Base-by-base conservation (phyloP, 2,329 filamentous ascomycete species). In the Ophiostoma himal-ulmi region DNA sequence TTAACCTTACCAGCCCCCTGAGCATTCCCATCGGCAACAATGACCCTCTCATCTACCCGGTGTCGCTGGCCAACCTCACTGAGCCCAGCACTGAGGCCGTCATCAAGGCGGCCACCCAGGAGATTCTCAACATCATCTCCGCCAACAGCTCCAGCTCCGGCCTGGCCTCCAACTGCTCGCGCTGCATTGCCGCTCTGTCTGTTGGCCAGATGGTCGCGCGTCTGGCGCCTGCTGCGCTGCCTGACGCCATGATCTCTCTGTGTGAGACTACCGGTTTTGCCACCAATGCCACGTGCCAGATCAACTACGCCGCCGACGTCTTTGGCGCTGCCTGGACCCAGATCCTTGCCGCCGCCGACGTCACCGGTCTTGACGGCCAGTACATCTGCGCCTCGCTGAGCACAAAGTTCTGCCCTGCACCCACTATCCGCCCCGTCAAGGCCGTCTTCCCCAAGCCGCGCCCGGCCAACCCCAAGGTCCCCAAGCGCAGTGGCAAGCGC, bases 241-340 rank as follows among this genome's bases (percentile, higher is more conserved):
- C 86, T 0, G 80, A 80, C 71, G 81, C 84, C 26, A 80, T 88
- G 79, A 77, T 86, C 4, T 77, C 77, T 1, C 76, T 88, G 1
- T 88, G 86, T 77, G 79, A 83, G 72, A 75, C 77, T 14, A 84
- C 81, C 13, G 74, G 77, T 7, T 84, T 85, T 70, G 76, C 79
- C n/a, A 80, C 81, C 0, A 82, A 83, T 71, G 74, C 77, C 13
- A 80, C 80, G 0, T 88, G 86, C 74, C 78, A 81, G 68, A 78
- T 80, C 30, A 80, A 80, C 60, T 88, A 83, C 71, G 78, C 80
- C 1, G 79, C 81, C 2, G 76, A 78, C 20, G 83, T 78, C 20
- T 85, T 83, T 72, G 86, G 86, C 22, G 82, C 83, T 0, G 80
- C 85, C 70, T 88, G 84, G 85, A 85, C 85, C 5, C 86, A 88